Conservation (phyloP, 129 eudicot genomes). For the Tagetes patula region DNA sequence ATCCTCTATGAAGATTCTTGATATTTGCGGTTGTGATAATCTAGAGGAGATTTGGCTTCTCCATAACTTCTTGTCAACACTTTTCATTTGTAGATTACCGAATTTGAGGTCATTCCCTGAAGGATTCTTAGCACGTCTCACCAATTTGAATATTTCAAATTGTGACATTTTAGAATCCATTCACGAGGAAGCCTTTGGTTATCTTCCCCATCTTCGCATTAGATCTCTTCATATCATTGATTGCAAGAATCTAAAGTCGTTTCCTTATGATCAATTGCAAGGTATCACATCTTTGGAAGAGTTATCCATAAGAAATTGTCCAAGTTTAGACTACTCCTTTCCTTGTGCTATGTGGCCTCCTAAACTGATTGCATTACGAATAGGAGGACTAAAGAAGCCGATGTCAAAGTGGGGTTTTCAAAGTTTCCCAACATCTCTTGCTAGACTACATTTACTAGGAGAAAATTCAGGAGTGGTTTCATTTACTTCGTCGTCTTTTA, state of each 20-base stretch:
- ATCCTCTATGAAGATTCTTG: constrained; percentile 12
- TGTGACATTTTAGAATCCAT: constrained; percentile 5
- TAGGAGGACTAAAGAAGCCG: constrained; percentile 1
- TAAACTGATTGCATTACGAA: neutral
- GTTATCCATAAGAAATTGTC: constrained; percentile 4
- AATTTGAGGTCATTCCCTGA: neutral
- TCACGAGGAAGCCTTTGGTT: constrained; percentile 8
- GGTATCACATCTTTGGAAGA: neutral
- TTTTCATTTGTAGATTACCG: neutral
- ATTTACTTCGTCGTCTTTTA: neutral
- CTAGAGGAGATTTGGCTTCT: constrained; percentile 8
- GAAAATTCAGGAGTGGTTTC: neutral
- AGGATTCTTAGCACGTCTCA: neutral
- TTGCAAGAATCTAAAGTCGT: constrained; percentile 17
- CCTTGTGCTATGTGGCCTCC: constrained; percentile 20
- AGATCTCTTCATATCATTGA: neutral
- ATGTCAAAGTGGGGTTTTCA: constrained; percentile 19
- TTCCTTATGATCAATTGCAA: constrained; percentile 7
- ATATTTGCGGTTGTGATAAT: constrained; percentile 4
- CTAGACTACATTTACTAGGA: neutral
- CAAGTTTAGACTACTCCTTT: constrained; percentile 20
- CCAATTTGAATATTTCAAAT: neutral
- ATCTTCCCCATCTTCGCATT: neutral
- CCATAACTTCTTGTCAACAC: constrained; percentile 8
- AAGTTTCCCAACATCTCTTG: constrained; percentile 23